phyloP scores from a whole-genome alignment of 176 grass and related monocot genomes.

The Zoysia pacifica region DNA sequence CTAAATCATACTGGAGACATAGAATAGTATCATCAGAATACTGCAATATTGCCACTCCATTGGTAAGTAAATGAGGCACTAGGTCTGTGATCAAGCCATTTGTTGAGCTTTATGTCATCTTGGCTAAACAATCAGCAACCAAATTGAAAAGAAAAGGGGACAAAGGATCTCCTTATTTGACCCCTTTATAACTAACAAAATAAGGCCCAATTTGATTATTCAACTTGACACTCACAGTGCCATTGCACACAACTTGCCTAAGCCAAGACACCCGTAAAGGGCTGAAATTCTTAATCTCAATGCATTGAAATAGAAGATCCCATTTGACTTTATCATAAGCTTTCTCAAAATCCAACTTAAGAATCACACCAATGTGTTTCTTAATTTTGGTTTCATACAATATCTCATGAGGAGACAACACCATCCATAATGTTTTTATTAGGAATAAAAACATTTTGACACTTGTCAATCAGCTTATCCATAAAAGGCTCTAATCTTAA shows the following conservation, averaged over 20 bases:
- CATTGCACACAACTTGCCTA: no score
- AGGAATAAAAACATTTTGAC: neutral
- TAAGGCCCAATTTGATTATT: neutral
- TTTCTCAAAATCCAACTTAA: neutral
- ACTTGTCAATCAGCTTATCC: neutral
- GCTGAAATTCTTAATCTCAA: neutral
- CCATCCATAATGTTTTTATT: neutral
- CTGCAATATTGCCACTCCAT: neutral
- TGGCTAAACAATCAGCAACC: no score
- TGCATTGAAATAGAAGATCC: neutral
- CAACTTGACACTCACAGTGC: neutral
- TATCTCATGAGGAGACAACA: neutral
- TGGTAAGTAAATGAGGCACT: neutral
- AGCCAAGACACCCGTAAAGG: no score
- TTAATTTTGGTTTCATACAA: neutral
- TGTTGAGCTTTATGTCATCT: no score
- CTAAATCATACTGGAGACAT: neutral
- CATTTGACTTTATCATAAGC: neutral
- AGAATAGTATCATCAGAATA: neutral
- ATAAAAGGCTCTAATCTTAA: neutral
- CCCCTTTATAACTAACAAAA: no score
- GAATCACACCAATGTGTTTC: neutral
- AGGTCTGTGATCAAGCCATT: no score
- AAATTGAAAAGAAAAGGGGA: no score
- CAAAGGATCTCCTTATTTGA: no score